phyloP scores from a whole-genome alignment of 2,329 filamentous ascomycete species.

The Penicillium corylophilum region DNA sequence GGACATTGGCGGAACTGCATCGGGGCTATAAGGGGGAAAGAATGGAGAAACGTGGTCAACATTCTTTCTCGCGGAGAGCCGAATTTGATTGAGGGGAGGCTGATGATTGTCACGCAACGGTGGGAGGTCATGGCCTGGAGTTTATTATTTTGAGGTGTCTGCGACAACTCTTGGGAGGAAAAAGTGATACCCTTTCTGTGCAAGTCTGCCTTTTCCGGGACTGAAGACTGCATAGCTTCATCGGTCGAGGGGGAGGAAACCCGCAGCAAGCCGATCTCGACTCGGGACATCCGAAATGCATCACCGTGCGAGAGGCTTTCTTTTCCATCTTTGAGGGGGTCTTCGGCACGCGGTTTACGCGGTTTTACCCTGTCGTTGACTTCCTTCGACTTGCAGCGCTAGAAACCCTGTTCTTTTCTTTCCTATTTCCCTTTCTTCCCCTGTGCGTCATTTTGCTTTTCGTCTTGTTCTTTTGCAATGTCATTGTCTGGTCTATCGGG shows the following conservation, averaged over 20 bases:
- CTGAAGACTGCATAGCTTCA: conserved; percentile 40
- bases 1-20: conserved; percentile 10
- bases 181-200: conserved; percentile 47
- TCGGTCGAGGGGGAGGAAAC: conserved; percentile 33
- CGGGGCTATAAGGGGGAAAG: neutral
- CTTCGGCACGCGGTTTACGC: neutral
- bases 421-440: conserved; percentile 19
- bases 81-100: conserved; percentile 12
- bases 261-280: conserved; percentile 27
- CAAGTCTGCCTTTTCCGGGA: conserved; percentile 39
- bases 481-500: conserved; percentile 24
- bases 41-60: conserved; percentile 5
- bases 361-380: conserved; percentile 8
- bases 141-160: conserved; percentile 38
- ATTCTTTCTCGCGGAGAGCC: conserved; percentile 26
- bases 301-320: conserved; percentile 31
- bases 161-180: conserved; percentile 41
- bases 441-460: conserved; percentile 12
- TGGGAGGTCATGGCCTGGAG: conserved; percentile 38
- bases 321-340: conserved; percentile 5
- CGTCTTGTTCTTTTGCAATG: conserved; percentile 19
- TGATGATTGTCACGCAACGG: conserved; percentile 33
- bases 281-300: conserved; percentile 29
- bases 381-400: conserved; percentile 33
- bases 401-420: conserved; percentile 32